A percentile compares a stretch with the other conserved stretches of the same genome.
Evolutionary conservation across 805 yeast genomes (phyloP).

Genomic region (Spathaspora girioi): DNA sequence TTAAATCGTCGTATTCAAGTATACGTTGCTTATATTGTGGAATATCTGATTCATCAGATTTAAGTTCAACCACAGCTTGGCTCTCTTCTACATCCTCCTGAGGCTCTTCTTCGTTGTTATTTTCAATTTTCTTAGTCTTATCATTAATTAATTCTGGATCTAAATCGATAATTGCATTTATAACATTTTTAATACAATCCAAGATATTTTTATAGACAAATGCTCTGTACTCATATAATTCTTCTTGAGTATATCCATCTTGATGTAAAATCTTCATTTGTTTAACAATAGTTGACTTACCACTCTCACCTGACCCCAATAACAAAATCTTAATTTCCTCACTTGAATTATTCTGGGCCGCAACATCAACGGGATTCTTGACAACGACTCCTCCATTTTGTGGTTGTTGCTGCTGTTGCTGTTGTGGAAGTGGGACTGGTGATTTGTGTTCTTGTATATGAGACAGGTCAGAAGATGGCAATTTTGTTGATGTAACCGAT

Average conservation of each 20-base stretch:
- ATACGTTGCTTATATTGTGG: conserved; percentile 14
- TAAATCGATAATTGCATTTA: conserved; percentile 60
- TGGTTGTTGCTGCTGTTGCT: not conserved
- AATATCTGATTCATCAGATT: conserved; percentile 9
- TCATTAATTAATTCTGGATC: conserved; percentile 34
- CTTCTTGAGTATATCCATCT: conserved; percentile 68
- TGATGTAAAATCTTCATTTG: conserved; percentile 79
- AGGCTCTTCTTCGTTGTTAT: not conserved
- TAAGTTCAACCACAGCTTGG: conserved; percentile 1
- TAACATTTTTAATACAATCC: conserved; percentile 70
- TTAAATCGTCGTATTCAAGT: conserved; percentile 35
- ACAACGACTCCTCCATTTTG: not conserved
- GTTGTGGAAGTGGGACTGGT: not conserved
- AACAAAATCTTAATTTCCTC: conserved; percentile 70
- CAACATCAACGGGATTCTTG: conserved; percentile 9
- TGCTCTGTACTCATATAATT: conserved; percentile 68
- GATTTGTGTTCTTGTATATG: conserved; percentile 5
- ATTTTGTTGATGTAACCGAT: conserved; percentile 1
- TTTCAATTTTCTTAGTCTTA: conserved; percentile 1
- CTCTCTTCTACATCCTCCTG: not conserved
- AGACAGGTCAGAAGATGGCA: conserved; percentile 2
- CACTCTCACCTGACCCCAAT: conserved; percentile 85
- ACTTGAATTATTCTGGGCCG: conserved; percentile 6
- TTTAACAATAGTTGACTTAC: conserved; percentile 76
- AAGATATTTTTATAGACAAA: conserved; percentile 74